Conservation (phyloP, 352 stramenopile genomes). For the Thalassiosira mediterranea region DNA sequence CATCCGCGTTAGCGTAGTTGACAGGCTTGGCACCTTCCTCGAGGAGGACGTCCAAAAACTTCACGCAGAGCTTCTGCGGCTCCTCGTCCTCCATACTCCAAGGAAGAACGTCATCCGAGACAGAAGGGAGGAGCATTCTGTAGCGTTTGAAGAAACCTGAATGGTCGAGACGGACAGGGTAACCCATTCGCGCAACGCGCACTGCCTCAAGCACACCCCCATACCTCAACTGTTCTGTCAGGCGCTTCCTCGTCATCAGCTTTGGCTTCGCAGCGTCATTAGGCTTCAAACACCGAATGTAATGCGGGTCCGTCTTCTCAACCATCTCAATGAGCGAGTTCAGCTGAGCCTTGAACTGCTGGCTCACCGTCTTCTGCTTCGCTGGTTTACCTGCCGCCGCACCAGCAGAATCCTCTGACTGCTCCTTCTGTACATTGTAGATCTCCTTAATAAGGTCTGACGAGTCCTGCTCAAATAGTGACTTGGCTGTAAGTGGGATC, state of each 20-base stretch:
- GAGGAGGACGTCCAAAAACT: constrained; percentile 74
- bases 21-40: constrained; percentile 74
- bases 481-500: constrained; percentile 77
- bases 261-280: constrained; percentile 93
- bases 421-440: constrained; percentile 74
- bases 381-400: constrained; percentile 36
- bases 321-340: constrained; percentile 82
- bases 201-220: constrained; percentile 99
- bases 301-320: constrained; percentile 83
- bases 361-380: constrained; percentile 85
- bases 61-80: constrained; percentile 77
- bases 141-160: constrained; percentile 82
- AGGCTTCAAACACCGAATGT: constrained; percentile 85
- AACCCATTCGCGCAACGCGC: constrained; percentile 95
- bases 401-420: constrained; percentile 53
- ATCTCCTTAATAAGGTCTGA: constrained; percentile 79
- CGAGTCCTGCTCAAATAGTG: constrained; percentile 77
- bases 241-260: constrained; percentile 88
- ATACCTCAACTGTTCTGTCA: constrained; percentile 95
- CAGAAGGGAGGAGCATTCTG: constrained; percentile 75
- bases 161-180: constrained; percentile 95
- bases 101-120: constrained; percentile 60
- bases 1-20: constrained; percentile 59
- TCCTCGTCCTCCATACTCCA: constrained; percentile 81
- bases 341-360: constrained; percentile 87